phyloP scores from a whole-genome alignment of 1,139 yeast genomes.

The Nakaseomyces delphensis region DNA sequence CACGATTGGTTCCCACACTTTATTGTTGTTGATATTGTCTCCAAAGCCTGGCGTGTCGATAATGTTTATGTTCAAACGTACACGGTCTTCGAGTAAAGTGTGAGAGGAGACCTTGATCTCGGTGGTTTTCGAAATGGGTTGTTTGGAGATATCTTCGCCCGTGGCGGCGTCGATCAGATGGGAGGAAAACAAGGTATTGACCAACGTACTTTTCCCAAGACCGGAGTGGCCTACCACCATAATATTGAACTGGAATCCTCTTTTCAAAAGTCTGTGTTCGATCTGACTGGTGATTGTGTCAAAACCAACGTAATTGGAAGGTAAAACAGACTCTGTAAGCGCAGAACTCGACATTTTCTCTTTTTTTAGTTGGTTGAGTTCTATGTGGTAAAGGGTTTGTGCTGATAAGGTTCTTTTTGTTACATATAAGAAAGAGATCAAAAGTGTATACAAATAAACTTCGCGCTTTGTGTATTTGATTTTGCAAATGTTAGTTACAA shows the following conservation, averaged over 20 bases:
- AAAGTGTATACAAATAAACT: too few relatives aligned
- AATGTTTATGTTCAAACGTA: constrained; percentile 72
- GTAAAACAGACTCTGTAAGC: constrained; percentile 24
- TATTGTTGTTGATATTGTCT: constrained; percentile 90
- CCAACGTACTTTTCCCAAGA: constrained; percentile 83
- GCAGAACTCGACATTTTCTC: too few relatives aligned
- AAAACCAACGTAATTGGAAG: constrained; percentile 73
- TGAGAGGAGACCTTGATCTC: constrained; percentile 75
- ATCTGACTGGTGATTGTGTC: constrained; percentile 94
- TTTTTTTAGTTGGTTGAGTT: too few relatives aligned
- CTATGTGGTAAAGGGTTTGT: too few relatives aligned
- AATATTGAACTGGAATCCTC: constrained; percentile 89
- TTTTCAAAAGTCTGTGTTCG: constrained; percentile 80
- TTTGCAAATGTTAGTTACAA: too few relatives aligned
- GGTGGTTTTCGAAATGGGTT: constrained; percentile 78
- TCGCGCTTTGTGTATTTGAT: too few relatives aligned
- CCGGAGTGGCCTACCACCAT: constrained; percentile 96
- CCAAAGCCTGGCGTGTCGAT: constrained; percentile 98
- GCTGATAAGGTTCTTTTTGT: too few relatives aligned
- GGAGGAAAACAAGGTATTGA: constrained; percentile 83
- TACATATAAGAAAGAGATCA: too few relatives aligned
- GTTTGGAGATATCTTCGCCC: constrained; percentile 38
- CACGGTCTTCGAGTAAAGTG: constrained; percentile 72
- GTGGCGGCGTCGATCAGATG: constrained; percentile 70
- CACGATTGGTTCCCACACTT: constrained; percentile 95